Evolutionary conservation across 2,329 filamentous ascomycete genomes (phyloP).

Genomic region (Microdochium nivale): DNA sequence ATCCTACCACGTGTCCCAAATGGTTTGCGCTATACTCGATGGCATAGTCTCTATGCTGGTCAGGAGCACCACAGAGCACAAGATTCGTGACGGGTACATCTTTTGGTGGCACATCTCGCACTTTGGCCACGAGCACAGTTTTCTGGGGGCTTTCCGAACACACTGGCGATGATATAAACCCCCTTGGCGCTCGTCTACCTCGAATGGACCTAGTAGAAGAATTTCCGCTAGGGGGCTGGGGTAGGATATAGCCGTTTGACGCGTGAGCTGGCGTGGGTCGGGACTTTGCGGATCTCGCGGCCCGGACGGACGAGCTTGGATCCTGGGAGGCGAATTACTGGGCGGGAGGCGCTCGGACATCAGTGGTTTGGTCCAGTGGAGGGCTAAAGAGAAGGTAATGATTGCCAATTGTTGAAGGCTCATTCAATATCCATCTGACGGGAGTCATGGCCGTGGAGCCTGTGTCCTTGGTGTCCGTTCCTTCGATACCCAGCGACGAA

Average conservation of each 20-base stretch:
- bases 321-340: background rate
- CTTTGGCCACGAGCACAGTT: slow-evolving; percentile 2
- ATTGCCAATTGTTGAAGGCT: too few species aligned
- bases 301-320: background rate
- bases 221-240: background rate
- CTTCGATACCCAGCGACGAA: too few species aligned
- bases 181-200: background rate
- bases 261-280: background rate
- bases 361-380: background rate
- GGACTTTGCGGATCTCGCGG: background rate
- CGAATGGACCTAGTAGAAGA: background rate
- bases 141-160: slow-evolving; percentile 1
- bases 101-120: slow-evolving; percentile 5
- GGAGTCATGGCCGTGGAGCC: too few species aligned
- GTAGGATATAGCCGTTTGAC: background rate
- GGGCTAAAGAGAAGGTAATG: too few species aligned
- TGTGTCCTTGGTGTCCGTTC: too few species aligned
- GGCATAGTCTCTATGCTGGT: slow-evolving; percentile 16
- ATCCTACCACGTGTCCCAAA: background rate
- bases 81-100: slow-evolving; percentile 14
- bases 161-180: background rate
- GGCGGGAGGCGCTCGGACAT: background rate
- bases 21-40: slow-evolving; percentile 19
- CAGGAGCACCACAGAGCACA: slow-evolving; percentile 10
- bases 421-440: too few species aligned